Base-by-base conservation (phyloP, 1,139 yeast species). In the Geotrichum candidum region DNA sequence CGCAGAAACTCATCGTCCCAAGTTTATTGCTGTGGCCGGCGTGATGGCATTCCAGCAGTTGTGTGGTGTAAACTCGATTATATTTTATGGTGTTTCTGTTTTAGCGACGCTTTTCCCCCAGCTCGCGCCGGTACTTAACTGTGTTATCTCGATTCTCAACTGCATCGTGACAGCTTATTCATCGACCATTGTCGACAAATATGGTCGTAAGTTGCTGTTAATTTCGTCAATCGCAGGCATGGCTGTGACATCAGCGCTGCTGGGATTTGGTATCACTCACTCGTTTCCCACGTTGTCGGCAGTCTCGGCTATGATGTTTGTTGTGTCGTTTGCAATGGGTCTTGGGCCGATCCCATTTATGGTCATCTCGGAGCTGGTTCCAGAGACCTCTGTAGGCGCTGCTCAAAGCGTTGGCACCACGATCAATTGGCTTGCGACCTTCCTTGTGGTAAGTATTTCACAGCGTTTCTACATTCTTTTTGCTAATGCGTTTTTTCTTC, bases 391-490 rank as follows among this genome's bases (percentile, higher is more conserved):
- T 2, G 87, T 85, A 63, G 94, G 92, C 1, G 80, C 85, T 57
- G 97, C 98, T 1, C 99, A 94, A 74, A 87, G 96, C 70, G 87
- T 90, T 80, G 98, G 96, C 10, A 89, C 94, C 0, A 84, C 91
- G 13, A 84, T 90, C 78, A 94, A 92, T 73, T 92, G 98, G 97
- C 69, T 88, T 10, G 88, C 96, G 7, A 91, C 96, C 0, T 92
- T 94, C 70, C 68, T 85, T 10, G 61, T 63, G 13, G 61, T 58
- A 46, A 54, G 61, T 58, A n/a, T 50, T 27, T 18, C 13, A 15
- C 4, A 33, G 6, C 29, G 7, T 18, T 31, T 31, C 13, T 13
- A 33, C 4, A 11, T 18, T 56, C 35, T 50, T 22, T 45, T 45
- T 13, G 52, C 57, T 54, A 51, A 35, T 13, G 15, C 22, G 3